Evolutionary conservation across 2,329 filamentous ascomycete genomes (phyloP), one percentile per base, ranked within the genome.

Genomic region (Bretziella fagacearum): DNA sequence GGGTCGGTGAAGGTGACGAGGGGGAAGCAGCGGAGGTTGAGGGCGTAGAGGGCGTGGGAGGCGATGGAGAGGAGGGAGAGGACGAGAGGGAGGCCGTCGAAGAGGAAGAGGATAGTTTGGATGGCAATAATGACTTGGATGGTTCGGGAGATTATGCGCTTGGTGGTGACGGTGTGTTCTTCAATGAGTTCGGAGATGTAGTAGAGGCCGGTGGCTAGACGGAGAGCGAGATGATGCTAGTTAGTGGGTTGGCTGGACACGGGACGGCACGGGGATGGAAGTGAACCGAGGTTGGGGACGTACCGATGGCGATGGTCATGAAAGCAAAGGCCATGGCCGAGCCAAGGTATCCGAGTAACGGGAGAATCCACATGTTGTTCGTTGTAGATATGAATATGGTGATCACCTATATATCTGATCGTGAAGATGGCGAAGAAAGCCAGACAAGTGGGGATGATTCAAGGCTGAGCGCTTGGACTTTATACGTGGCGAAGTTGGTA

Each of bases 171-270:
- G 3, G 89, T 95, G 60, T 98, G 89, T 63, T 98, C 91, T 65
- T 98, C 91, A 52, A 98, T 91, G 11, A 96, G 78, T 63, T 98
- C 91, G 20, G 89, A 95, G 46, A 98, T 80, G 62, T 98, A 98
- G 67, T 98, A 98, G 22, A 98, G 77, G 30, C 91, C 91, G n/a
- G 86, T 95, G 32, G 91, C 91, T 53, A n/a, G 84, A 57, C n/a
- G n/a, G n/a, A n/a, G n/a, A n/a, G n/a, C n/a, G 41, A 51, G 18
- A 29, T 26, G 44, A 17, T 18, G 22, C 35, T 30, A 23, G 7
- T n/a, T 30, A 32, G 25, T 35, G 13, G 15, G 13, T 18, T 20
- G 10, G 33, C 17, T 35, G n/a, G n/a, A n/a, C n/a, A n/a, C n/a
- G n/a, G n/a, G n/a, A n/a, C n/a, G n/a, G n/a, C n/a, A n/a, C n/a